Conservation (phyloP, 495 filamentous ascomycete genomes). For the Podospora fimiseda region DNA sequence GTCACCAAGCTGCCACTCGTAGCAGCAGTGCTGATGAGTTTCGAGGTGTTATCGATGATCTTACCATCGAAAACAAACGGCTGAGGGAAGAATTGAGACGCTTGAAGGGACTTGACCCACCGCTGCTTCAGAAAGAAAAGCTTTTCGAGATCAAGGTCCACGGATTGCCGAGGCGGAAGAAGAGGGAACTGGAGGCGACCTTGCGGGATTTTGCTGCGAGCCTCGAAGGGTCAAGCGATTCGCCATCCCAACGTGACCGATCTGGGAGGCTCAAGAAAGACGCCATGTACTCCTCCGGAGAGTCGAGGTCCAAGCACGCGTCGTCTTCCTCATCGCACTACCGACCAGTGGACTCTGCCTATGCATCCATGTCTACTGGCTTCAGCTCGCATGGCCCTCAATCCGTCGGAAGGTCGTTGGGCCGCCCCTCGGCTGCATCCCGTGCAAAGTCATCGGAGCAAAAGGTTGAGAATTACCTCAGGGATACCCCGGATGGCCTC, state of each 20-base stretch:
- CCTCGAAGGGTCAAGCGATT: conserved; percentile 41
- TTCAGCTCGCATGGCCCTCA: conserved; percentile 28
- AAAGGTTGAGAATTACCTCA: conserved; percentile 53
- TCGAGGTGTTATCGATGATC: conserved; percentile 63
- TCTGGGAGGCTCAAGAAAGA: conserved; percentile 26
- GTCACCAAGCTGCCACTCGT: conserved; percentile 28
- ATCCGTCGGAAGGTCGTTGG: conserved; percentile 27
- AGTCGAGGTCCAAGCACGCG: conserved; percentile 35
- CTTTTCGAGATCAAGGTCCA: conserved; percentile 73
- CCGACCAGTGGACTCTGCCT: conserved; percentile 61
- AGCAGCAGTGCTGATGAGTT: conserved; percentile 54
- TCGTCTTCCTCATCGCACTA: conserved; percentile 49
- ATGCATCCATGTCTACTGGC: conserved; percentile 63
- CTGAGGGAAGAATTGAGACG: conserved; percentile 62
- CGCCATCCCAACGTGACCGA: conserved; percentile 28
- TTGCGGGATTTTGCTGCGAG: conserved; percentile 58
- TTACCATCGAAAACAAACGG: conserved; percentile 65
- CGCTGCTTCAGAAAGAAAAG: conserved; percentile 55
- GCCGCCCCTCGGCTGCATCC: conserved; percentile 12
- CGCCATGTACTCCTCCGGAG: conserved; percentile 22
- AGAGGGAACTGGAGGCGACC: conserved; percentile 65
- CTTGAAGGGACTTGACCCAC: conserved; percentile 56
- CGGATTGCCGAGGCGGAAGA: conserved; percentile 57
- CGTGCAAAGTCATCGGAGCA: conserved; percentile 34
- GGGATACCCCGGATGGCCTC: conserved; percentile 55